Conservation (phyloP, 495 filamentous ascomycete genomes). For the Staphylotrichum tortipilum region DNA sequence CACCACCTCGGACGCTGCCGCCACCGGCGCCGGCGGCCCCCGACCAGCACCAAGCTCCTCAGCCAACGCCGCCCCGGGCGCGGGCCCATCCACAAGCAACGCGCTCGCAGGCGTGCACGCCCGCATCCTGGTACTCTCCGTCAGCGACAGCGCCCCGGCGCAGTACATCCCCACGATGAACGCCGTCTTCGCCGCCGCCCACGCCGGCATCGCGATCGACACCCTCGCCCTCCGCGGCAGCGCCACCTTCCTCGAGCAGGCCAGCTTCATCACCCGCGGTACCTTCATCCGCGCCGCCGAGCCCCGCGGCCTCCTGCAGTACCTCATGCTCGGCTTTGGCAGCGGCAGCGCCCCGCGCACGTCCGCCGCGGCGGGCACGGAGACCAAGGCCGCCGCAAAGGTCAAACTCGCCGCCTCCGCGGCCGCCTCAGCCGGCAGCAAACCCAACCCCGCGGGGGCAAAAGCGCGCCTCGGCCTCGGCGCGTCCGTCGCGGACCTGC, state of each 20-base stretch:
- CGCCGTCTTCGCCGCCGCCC: slow-evolving; percentile 86
- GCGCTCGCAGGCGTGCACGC: slow-evolving; percentile 51
- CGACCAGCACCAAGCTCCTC: too few species aligned
- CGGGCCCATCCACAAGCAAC: slow-evolving; percentile 23
- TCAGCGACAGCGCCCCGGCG: slow-evolving; percentile 70
- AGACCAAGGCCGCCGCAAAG: background rate
- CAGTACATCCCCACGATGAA: slow-evolving; percentile 99
- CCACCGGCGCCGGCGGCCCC: slow-evolving; percentile 14
- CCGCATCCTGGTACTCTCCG: slow-evolving; percentile 78
- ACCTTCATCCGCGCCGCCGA: slow-evolving; percentile 68
- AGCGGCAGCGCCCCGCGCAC: slow-evolving; percentile 30
- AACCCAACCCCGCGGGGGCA: background rate
- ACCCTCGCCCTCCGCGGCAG: slow-evolving; percentile 76
- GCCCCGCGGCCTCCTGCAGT: slow-evolving; percentile 65
- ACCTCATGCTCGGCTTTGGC: slow-evolving; percentile 87
- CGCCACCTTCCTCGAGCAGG: slow-evolving; percentile 86
- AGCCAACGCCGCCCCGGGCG: slow-evolving; percentile 22
- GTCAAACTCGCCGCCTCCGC: background rate
- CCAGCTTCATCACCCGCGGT: slow-evolving; percentile 79
- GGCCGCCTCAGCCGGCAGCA: slow-evolving; percentile 58
- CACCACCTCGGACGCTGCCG: slow-evolving; percentile 17
- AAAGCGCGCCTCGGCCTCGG: slow-evolving; percentile 4
- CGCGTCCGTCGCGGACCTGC: slow-evolving; percentile 20
- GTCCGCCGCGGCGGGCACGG: background rate
- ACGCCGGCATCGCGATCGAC: slow-evolving; percentile 79